Conservation (phyloP, 768 basidiomycete species). For the Psilocybe subaeruginosa region DNA sequence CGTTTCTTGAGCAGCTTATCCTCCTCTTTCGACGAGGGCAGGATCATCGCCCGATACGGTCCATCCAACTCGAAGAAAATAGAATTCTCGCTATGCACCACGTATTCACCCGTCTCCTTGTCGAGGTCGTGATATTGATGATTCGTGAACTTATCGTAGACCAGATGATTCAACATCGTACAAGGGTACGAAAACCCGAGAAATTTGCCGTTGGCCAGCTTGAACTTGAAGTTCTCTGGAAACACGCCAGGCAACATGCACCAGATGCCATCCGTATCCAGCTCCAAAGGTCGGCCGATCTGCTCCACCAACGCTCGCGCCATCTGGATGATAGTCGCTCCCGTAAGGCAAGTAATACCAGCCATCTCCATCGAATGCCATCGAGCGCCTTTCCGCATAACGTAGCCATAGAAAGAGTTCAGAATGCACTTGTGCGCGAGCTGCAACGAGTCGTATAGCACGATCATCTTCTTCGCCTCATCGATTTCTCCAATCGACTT, state of each 20-base stretch:
- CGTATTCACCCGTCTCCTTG: conserved; percentile 81
- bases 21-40: conserved; percentile 98
- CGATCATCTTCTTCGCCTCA: conserved; percentile 99
- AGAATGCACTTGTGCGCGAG: conserved; percentile 99
- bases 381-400: conserved; percentile 98
- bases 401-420: conserved; percentile 99
- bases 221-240: conserved; percentile 98
- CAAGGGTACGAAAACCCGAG: conserved; percentile 95
- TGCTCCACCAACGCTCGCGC: conserved; percentile 96
- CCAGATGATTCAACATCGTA: conserved; percentile 99
- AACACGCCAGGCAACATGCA: conserved; percentile 99
- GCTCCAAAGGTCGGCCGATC: conserved; percentile 94
- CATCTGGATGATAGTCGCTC: conserved; percentile 98
- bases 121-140: conserved; percentile 96
- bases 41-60: conserved; percentile 98
- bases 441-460: conserved; percentile 97
- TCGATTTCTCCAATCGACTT: conserved; percentile 84
- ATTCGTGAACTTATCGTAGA: conserved; percentile 94
- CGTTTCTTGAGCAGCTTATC: conserved; percentile 98
- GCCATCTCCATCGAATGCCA: conserved; percentile 99
- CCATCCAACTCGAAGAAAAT: conserved; percentile 99
- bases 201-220: conserved; percentile 83
- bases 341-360: conserved; percentile 97
- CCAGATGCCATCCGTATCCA: conserved; percentile 99
- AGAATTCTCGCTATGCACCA: conserved; percentile 91